phyloP scores from a whole-genome alignment of 352 stramenopile genomes.

The Chrysophaeum taylorii region DNA sequence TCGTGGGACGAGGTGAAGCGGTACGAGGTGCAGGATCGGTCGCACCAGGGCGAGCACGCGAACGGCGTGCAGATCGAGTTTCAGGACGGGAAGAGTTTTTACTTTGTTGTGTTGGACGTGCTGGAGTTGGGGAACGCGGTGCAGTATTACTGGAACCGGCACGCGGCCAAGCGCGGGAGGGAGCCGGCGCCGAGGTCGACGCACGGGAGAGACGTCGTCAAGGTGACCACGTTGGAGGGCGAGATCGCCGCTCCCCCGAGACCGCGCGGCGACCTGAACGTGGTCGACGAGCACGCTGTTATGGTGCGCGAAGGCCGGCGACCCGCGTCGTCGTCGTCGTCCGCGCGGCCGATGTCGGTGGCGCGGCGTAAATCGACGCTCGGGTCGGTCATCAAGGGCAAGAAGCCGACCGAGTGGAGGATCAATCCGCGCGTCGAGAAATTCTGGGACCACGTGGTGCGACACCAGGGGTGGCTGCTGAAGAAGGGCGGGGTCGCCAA shows the following conservation, averaged over 20 bases:
- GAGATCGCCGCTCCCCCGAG: constrained; percentile 23
- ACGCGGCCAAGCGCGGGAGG: constrained; percentile 13
- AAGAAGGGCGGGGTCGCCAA: constrained; percentile 36
- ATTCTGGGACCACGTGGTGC: constrained; percentile 29
- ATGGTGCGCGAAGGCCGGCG: constrained; percentile 22
- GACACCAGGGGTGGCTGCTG: constrained; percentile 39
- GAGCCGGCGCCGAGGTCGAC: constrained; percentile 23
- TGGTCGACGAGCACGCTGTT: constrained; percentile 32
- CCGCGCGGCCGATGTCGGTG: too few relatives aligned
- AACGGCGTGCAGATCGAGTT: constrained; percentile 5
- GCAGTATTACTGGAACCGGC: constrained; percentile 39
- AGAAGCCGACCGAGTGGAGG: not conserved
- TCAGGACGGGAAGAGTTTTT: not conserved
- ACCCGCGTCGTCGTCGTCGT: not conserved
- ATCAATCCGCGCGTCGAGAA: constrained; percentile 1
- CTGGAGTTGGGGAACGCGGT: constrained; percentile 20
- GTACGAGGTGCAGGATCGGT: not conserved
- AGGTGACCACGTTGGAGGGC: constrained; percentile 31
- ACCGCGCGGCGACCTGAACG: constrained; percentile 27
- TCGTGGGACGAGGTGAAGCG: not conserved
- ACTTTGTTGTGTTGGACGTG: constrained; percentile 11
- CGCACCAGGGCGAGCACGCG: not conserved
- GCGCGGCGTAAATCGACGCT: not conserved
- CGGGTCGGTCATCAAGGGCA: constrained; percentile 12
- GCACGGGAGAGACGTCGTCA: constrained; percentile 31